These are phyloP conservation scores for Bipolaris zeicola DNA, from an alignment of 2,329 filamentous ascomycete genomes.

Conservation along the genomic window DNA sequence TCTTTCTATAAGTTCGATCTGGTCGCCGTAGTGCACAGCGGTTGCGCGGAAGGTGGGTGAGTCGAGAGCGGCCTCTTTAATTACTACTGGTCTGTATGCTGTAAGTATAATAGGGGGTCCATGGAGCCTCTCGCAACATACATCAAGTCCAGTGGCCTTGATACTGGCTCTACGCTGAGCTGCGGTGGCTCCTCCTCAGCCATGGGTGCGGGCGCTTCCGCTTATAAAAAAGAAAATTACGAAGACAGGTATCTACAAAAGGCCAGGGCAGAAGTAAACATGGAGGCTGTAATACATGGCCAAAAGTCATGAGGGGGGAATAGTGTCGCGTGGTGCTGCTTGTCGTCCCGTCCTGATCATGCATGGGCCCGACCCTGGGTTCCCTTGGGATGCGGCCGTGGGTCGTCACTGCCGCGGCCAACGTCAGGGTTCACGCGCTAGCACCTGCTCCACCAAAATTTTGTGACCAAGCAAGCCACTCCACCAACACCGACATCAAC, in stretches of 20 bases:
- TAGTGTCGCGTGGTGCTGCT: constrained; percentile 11
- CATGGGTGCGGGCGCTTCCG: constrained; percentile 31
- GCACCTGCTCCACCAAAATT: constrained; percentile 31
- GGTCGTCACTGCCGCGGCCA: constrained; percentile 24
- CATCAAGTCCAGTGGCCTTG: constrained; percentile 51
- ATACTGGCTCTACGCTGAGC: constrained; percentile 48
- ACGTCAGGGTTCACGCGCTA: constrained; percentile 32
- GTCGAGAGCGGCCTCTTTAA: constrained; percentile 95
- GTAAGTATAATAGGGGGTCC: constrained; percentile 10
- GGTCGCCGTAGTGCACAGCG: constrained; percentile 83
- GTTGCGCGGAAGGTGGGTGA: constrained; percentile 94
- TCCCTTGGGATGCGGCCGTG: constrained; percentile 22
- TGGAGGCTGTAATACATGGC: constrained; percentile 28
- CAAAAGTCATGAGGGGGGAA: constrained; percentile 7
- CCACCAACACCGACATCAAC: not conserved
- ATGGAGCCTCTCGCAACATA: constrained; percentile 26
- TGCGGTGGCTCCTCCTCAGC: constrained; percentile 41
- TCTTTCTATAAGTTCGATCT: constrained; percentile 86
- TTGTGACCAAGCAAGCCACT: constrained; percentile 21
- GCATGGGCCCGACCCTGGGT: constrained; percentile 14
- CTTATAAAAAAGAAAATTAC: not conserved
- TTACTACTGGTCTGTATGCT: constrained; percentile 69
- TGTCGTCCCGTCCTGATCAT: constrained; percentile 14
- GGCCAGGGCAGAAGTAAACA: constrained; percentile 20
- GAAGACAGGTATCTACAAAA: constrained; percentile 11